phyloP scores from a whole-genome alignment of 176 grass and related monocot genomes.

The Juncus effusus region DNA sequence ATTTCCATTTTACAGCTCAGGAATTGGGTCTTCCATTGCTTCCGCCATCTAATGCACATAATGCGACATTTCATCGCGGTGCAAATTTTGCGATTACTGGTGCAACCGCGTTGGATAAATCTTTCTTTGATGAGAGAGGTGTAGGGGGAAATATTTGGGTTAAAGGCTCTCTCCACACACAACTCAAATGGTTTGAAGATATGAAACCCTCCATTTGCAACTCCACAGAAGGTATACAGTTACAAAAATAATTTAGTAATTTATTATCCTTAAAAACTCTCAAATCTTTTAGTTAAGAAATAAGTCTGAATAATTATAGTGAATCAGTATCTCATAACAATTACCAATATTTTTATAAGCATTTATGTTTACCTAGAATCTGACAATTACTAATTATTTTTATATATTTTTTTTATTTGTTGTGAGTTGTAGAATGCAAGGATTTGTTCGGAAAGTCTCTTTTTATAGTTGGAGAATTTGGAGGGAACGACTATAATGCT shows the following conservation, averaged over 20 bases:
- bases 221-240: conserved; percentile 42
- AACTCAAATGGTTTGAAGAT: conserved; percentile 70
- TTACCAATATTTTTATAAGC: background rate
- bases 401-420: background rate
- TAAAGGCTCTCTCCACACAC: conserved; percentile 71
- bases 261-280: background rate
- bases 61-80: conserved; percentile 62
- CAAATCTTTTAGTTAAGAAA: too few relatives aligned
- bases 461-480: conserved; percentile 88
- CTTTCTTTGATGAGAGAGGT: conserved; percentile 52
- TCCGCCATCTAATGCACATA: conserved; percentile 72
- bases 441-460: conserved; percentile 65
- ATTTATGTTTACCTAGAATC: background rate
- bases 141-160: conserved; percentile 59
- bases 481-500: conserved; percentile 92
- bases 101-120: conserved; percentile 63
- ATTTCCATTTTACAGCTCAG: conserved; percentile 39
- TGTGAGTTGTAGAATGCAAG: conserved; percentile 38
- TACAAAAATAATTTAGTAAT: background rate
- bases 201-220: conserved; percentile 72
- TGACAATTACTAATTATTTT: conserved; percentile 1
- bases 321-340: background rate
- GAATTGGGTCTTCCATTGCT: conserved; percentile 70
- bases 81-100: conserved; percentile 92
- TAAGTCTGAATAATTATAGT: too few relatives aligned